Conservation (phyloP, 2,329 filamentous ascomycete genomes). For the Aspergillus latus region DNA sequence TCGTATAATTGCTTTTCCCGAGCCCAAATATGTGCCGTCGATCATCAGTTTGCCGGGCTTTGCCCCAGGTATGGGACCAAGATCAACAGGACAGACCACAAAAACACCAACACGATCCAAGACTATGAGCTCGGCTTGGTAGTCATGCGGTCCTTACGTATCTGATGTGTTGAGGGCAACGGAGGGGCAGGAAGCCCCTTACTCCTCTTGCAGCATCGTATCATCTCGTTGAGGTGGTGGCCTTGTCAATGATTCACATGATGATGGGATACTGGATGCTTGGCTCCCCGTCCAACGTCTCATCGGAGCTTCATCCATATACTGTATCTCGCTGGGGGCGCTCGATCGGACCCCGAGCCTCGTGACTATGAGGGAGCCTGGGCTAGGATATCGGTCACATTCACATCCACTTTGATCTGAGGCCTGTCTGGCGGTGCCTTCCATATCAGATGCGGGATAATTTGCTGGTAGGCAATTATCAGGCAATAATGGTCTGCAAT, state of each 20-base stretch:
- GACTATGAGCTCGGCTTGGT: not conserved
- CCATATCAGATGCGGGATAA: not conserved
- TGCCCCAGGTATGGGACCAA: not conserved
- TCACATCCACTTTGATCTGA: not conserved
- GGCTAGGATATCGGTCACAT: not conserved
- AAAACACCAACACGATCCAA: not conserved
- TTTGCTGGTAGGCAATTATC: not conserved
- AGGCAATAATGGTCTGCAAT: not conserved
- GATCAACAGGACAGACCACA: not conserved
- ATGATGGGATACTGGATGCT: not conserved
- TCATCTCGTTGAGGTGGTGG: not conserved
- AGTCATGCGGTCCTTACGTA: not conserved
- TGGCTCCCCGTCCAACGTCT: not conserved
- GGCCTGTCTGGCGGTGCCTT: not conserved
- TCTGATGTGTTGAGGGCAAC: not conserved
- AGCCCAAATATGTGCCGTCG: not conserved
- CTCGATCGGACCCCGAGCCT: not conserved
- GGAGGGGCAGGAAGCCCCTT: not conserved
- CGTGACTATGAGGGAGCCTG: not conserved
- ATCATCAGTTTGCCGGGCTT: conserved; percentile 2
- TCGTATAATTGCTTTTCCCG: conserved; percentile 5
- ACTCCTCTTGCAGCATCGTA: not conserved
- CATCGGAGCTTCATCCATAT: no score
- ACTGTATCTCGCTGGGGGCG: no score
- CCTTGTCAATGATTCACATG: no score